Percentiles rank a stretch among this genome's conserved stretches.
phyloP scores from a whole-genome alignment of 2,329 filamentous ascomycete species.

The Xylaria multiplex region DNA sequence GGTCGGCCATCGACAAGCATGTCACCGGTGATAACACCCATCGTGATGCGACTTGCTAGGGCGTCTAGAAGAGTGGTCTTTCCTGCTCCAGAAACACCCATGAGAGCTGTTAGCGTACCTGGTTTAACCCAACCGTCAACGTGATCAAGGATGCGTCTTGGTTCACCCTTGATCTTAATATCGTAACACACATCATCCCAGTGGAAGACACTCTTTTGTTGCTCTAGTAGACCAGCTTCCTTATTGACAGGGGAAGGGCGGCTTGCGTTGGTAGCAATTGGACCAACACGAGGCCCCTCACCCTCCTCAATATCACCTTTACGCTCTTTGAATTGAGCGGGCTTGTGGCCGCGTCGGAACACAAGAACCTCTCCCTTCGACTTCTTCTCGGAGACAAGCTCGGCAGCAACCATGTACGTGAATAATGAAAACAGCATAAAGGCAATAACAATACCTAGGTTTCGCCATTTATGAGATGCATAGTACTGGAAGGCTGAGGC shows the following conservation, averaged over 20 bases:
- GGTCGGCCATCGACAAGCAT: conserved; percentile 75
- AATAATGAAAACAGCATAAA: conserved; percentile 71
- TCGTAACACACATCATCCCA: conserved; percentile 86
- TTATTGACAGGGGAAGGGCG: conserved; percentile 53
- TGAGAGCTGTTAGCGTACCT: conserved; percentile 86
- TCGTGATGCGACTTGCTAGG: conserved; percentile 84
- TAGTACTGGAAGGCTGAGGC: conserved; percentile 65
- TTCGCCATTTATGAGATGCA: conserved; percentile 72
- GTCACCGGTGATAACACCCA: conserved; percentile 87
- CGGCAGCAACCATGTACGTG: conserved; percentile 71
- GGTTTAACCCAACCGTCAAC: conserved; percentile 96
- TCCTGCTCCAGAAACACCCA: conserved; percentile 93
- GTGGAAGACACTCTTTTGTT: conserved; percentile 81
- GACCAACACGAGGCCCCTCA: conserved; percentile 60
- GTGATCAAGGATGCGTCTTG: conserved; percentile 80
- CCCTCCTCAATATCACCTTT: conserved; percentile 69
- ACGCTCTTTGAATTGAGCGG: conserved; percentile 67
- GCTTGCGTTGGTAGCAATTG: conserved; percentile 57
- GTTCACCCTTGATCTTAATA: conserved; percentile 80
- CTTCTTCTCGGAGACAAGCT: conserved; percentile 72
- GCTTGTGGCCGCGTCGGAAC: conserved; percentile 75
- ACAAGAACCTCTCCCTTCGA: conserved; percentile 81
- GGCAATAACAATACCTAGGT: conserved; percentile 74
- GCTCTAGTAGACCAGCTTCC: conserved; percentile 55
- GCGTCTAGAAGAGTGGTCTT: conserved; percentile 92